A percentile compares a stretch with the other conserved stretches of the same genome.
phyloP scores from a whole-genome alignment of 306 rosid species.

The Prinsepia uniflora region DNA sequence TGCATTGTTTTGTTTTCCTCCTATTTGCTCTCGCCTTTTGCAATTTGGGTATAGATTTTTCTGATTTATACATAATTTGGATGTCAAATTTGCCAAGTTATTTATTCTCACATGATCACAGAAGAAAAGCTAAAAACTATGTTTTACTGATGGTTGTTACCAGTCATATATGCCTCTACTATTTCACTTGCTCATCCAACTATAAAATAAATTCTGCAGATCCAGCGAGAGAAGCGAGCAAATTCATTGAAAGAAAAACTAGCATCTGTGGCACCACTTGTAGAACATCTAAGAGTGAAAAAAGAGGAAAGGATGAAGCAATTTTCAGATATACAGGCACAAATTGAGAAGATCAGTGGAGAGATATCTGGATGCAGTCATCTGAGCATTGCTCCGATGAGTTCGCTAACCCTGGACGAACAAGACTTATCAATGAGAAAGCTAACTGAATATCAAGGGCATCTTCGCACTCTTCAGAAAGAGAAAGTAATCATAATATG shows the following conservation, averaged over 20 bases:
- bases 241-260: slow-evolving; percentile 79
- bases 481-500: slow-evolving; percentile 63
- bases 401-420: slow-evolving; percentile 44
- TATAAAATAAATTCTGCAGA: slow-evolving; percentile 38
- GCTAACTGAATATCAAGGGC: slow-evolving; percentile 77
- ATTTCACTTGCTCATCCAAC: slow-evolving; percentile 28
- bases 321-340: slow-evolving; percentile 63
- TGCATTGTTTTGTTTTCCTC: neutral
- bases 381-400: slow-evolving; percentile 26
- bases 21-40: neutral
- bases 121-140: neutral
- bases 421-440: slow-evolving; percentile 79
- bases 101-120: neutral
- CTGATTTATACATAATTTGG: neutral
- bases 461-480: slow-evolving; percentile 72
- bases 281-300: slow-evolving; percentile 68
- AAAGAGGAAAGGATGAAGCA: slow-evolving; percentile 80
- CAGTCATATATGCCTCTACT: neutral
- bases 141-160: neutral
- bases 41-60: neutral
- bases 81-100: neutral
- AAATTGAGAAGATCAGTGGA: slow-evolving; percentile 78
- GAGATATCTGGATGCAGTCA: slow-evolving; percentile 69
- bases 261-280: slow-evolving; percentile 76
- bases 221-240: slow-evolving; percentile 61